Evolutionary conservation across 352 stramenopile genomes (phyloP), one percentile per base, ranked within the genome.

Genomic region (Phytophthora multivora): DNA sequence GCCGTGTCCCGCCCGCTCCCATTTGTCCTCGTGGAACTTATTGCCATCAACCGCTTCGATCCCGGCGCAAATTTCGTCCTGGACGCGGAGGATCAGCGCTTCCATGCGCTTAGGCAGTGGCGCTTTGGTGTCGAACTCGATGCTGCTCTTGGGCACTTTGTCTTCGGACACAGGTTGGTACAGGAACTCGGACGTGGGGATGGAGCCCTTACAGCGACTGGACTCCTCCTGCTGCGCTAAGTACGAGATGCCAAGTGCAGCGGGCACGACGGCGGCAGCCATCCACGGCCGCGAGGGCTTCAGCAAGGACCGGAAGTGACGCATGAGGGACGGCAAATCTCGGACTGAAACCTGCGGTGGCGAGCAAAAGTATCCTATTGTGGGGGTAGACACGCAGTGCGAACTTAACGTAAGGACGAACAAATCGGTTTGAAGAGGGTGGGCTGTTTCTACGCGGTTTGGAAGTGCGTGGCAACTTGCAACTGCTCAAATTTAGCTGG

Each of bases 21-120:
- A 99, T 31, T 85, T 85, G 80, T 99, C 97, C 65, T 97, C 87
- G 45, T 83, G 81, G 79, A 99, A 99, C 66, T 89, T 97, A 36
- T 89, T 90, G 42, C 94, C 95, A 66, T 99, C 96, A 30, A 98
- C 86, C 5, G 81, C 89, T 50, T 96, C 89, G 36, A 98, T 96
- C 30, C 84, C 86, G 2, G 68, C 69, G 61, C 84, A 91, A 54
- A 97, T 97, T 39, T 96, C 80, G 66, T 96, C 82, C 63, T 93
- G 83, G 16, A 94, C 80, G 31, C 79, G 81, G 50, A 90, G 59
- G 55, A 93, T 91, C 69, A 96, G 73, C 49, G 80, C 79, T 51
- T 93, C 83, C 81, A 95, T 91, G 54, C 86, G 83, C 67, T 91
- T 83, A 47, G 64, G 73, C 66, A 93, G 78, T 1, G 86, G 80